Conservation (phyloP, 1,284 basidiomycete species). For the Austroboletus rostrupii region DNA sequence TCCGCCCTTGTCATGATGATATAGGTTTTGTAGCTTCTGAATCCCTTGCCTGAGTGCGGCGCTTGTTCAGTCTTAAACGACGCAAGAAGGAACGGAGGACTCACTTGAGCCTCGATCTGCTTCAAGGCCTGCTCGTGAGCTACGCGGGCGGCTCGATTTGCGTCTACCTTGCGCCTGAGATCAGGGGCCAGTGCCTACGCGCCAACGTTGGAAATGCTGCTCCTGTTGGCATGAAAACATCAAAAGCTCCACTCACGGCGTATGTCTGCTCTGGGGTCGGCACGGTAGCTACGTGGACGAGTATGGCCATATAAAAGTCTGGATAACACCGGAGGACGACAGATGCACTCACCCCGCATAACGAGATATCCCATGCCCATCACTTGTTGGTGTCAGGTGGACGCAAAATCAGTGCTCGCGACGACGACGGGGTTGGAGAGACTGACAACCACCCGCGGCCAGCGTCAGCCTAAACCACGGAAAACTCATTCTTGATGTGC, state of each 20-base stretch:
- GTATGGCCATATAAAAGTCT: slow-evolving; percentile 5
- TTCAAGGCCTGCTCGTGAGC: slow-evolving; percentile 53
- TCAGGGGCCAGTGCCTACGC: slow-evolving; percentile 64
- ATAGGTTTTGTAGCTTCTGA: slow-evolving; percentile 47
- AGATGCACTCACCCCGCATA: slow-evolving; percentile 54
- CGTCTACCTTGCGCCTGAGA: slow-evolving; percentile 62
- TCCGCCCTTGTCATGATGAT: slow-evolving; percentile 42
- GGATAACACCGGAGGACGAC: neutral
- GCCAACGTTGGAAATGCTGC: slow-evolving; percentile 3
- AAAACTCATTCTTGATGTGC: slow-evolving; percentile 34
- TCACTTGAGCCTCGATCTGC: slow-evolving; percentile 53
- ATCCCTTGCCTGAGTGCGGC: slow-evolving; percentile 27
- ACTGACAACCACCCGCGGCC: slow-evolving; percentile 47
- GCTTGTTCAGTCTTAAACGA: slow-evolving; percentile 4
- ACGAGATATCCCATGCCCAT: slow-evolving; percentile 57
- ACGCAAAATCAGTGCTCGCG: slow-evolving; percentile 9
- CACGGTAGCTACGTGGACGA: slow-evolving; percentile 45
- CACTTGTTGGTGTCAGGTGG: slow-evolving; percentile 36
- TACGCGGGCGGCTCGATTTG: slow-evolving; percentile 51
- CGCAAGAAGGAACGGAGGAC: slow-evolving; percentile 16
- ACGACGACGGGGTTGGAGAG: neutral
- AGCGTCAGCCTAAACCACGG: slow-evolving; percentile 52
- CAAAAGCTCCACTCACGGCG: slow-evolving; percentile 25
- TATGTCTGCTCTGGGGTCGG: slow-evolving; percentile 44
- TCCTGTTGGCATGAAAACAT: neutral